These are phyloP conservation scores for Trichocladium antarcticum DNA, from an alignment of 495 filamentous ascomycete genomes.

Conservation along the genomic window DNA sequence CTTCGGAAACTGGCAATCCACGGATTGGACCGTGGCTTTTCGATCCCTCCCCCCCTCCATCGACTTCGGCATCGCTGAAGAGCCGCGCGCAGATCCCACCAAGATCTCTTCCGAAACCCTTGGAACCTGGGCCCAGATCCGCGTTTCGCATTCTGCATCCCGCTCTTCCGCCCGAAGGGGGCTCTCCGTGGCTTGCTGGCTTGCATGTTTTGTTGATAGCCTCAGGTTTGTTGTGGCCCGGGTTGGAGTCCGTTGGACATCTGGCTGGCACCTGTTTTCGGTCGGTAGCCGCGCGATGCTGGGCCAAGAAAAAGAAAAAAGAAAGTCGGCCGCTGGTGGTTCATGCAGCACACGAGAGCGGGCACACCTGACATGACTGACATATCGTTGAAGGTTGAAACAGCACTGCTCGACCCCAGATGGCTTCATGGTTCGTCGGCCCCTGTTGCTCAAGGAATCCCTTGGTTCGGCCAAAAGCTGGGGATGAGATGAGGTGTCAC, in stretches of 20 bases:
- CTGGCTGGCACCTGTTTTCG: not conserved
- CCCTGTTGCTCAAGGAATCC: conserved; percentile 16
- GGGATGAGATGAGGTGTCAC: conserved; percentile 29
- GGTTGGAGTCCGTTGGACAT: not conserved
- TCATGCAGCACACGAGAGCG: conserved; percentile 10
- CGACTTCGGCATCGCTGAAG: not conserved
- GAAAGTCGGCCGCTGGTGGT: conserved; percentile 1
- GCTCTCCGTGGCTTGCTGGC: conserved; percentile 5
- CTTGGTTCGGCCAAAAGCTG: conserved; percentile 14
- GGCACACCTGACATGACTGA: conserved; percentile 12
- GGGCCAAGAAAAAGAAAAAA: no score
- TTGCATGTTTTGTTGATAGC: no score
- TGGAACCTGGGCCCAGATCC: conserved; percentile 6
- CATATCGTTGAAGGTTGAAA: conserved; percentile 21
- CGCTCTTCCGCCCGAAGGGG: no score
- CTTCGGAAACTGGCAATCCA: not conserved
- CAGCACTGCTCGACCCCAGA: conserved; percentile 14
- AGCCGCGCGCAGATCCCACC: not conserved
- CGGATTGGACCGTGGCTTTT: not conserved
- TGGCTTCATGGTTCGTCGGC: conserved; percentile 21
- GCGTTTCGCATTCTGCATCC: not conserved
- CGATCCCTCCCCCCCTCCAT: not conserved
- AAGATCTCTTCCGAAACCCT: conserved; percentile 10
- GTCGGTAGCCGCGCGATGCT: conserved; percentile 1
- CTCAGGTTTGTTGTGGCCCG: no score